These are phyloP conservation scores for Elsinoe australis DNA, from an alignment of 2,329 filamentous ascomycete species.

Conservation along the genomic window DNA sequence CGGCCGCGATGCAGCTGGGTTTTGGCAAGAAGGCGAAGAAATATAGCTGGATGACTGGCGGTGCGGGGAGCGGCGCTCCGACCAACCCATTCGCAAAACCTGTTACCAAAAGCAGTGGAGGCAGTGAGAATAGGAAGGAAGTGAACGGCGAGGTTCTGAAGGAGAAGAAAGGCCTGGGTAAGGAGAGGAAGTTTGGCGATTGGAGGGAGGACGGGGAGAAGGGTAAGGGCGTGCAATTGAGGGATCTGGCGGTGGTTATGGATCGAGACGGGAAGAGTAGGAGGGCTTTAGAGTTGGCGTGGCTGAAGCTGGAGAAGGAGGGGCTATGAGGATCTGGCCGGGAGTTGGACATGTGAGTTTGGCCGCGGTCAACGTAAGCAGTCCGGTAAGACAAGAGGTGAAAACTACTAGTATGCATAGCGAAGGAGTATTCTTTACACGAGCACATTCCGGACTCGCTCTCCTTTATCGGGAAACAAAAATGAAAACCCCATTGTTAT, in stretches of 20 bases:
- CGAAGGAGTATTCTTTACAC: conserved; percentile 2
- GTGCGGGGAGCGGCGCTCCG: conserved; percentile 47
- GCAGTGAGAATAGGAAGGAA: neutral
- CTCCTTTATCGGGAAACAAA: neutral
- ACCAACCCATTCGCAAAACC: conserved; percentile 33
- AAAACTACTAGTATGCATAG: conserved; percentile 11
- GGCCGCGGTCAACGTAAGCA: neutral
- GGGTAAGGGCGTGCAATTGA: conserved; percentile 71
- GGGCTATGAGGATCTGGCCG: neutral
- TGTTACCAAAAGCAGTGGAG: neutral
- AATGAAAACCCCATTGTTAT: neutral
- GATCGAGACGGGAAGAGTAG: conserved; percentile 68
- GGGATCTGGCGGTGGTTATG: conserved; percentile 72
- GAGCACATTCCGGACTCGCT: neutral
- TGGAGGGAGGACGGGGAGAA: conserved; percentile 65
- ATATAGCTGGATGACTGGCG: conserved; percentile 67
- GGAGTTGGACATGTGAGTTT: neutral
- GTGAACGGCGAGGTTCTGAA: conserved; percentile 16
- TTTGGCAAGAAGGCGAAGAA: conserved; percentile 58
- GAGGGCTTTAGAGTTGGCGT: conserved; percentile 53
- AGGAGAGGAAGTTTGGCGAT: conserved; percentile 30
- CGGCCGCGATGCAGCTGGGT: conserved; percentile 68
- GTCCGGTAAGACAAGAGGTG: too few relatives aligned
- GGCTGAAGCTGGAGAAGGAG: conserved; percentile 19
- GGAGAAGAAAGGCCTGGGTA: conserved; percentile 16